These are phyloP conservation scores for Penicillium robsamsonii DNA, from an alignment of 495 filamentous ascomycete genomes.

Conservation along the genomic window DNA sequence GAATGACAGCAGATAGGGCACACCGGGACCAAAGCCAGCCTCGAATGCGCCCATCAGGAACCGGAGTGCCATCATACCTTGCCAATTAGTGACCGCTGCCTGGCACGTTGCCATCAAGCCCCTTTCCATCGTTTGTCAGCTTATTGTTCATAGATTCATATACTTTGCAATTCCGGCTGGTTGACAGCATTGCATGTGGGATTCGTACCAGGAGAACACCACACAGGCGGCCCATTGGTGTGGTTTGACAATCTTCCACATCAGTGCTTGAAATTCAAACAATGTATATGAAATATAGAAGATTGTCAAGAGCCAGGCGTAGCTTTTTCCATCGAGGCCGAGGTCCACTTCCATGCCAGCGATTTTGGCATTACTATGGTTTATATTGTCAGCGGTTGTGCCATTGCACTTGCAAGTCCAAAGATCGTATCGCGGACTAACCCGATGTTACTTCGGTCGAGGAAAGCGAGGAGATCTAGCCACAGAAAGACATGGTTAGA, in stretches of 20 bases:
- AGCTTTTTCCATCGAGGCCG: constrained; percentile 47
- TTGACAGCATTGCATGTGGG: constrained; percentile 8
- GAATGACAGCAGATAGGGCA: constrained; percentile 75
- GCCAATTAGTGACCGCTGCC: constrained; percentile 59
- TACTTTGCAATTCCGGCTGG: neutral
- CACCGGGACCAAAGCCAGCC: constrained; percentile 62
- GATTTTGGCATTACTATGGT: constrained; percentile 61
- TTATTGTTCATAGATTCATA: neutral
- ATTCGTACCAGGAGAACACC: constrained; percentile 47
- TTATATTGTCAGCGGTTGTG: constrained; percentile 11
- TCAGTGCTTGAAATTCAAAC: constrained; percentile 67
- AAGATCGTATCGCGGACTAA: constrained; percentile 22
- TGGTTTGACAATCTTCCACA: constrained; percentile 68
- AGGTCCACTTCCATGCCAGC: constrained; percentile 51
- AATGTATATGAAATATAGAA: constrained; percentile 66
- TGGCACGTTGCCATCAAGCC: constrained; percentile 60
- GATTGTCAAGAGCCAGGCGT: constrained; percentile 74
- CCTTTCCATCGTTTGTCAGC: constrained; percentile 32
- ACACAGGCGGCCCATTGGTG: constrained; percentile 51
- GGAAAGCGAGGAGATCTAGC: constrained; percentile 60
- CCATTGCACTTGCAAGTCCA: neutral
- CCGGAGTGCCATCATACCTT: constrained; percentile 62
- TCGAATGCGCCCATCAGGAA: constrained; percentile 68
- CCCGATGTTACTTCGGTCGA: constrained; percentile 70
- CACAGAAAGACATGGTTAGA: neutral